Conservation (phyloP, 2,329 filamentous ascomycete genomes). For the Gremmenia infestans region DNA sequence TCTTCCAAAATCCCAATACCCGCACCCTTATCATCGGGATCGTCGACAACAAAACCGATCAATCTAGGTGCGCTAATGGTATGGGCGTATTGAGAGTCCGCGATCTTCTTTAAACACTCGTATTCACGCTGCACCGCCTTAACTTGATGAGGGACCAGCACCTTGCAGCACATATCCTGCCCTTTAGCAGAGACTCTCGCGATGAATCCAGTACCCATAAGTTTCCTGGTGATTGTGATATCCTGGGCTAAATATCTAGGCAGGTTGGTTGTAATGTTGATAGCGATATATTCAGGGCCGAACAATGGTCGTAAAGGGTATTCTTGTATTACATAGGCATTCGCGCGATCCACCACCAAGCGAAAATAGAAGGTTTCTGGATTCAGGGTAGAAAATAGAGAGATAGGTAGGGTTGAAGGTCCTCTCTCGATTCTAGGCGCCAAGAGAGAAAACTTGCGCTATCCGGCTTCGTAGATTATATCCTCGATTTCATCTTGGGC, state of each 20-base stretch:
- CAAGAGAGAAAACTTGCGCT: constrained; percentile 10
- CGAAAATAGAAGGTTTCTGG: constrained; percentile 15
- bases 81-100: constrained; percentile 6
- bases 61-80: constrained; percentile 13
- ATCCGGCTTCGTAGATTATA: constrained; percentile 11
- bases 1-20: constrained; percentile 20
- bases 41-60: constrained; percentile 6
- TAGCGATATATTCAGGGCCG: constrained; percentile 2
- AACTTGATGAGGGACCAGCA: neutral
- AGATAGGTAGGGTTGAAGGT: neutral
- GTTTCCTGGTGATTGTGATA: constrained; percentile 7
- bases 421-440: constrained; percentile 8
- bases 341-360: constrained; percentile 7
- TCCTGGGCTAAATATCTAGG: constrained; percentile 12
- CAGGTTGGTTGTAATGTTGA: constrained; percentile 7
- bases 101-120: constrained; percentile 14
- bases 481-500: constrained; percentile 13
- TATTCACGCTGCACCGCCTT: constrained; percentile 19
- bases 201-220: constrained; percentile 5
- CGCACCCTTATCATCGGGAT: constrained; percentile 3
- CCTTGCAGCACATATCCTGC: constrained; percentile 18
- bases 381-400: constrained; percentile 11
- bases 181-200: constrained; percentile 8
- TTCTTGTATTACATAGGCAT: constrained; percentile 9
- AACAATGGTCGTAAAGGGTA: constrained; percentile 3